Percentiles rank a stretch among this genome's conserved stretches.
These are phyloP conservation scores for Phytophthora sansomeana DNA, from an alignment of 352 stramenopile genomes.

Conservation along the genomic window DNA sequence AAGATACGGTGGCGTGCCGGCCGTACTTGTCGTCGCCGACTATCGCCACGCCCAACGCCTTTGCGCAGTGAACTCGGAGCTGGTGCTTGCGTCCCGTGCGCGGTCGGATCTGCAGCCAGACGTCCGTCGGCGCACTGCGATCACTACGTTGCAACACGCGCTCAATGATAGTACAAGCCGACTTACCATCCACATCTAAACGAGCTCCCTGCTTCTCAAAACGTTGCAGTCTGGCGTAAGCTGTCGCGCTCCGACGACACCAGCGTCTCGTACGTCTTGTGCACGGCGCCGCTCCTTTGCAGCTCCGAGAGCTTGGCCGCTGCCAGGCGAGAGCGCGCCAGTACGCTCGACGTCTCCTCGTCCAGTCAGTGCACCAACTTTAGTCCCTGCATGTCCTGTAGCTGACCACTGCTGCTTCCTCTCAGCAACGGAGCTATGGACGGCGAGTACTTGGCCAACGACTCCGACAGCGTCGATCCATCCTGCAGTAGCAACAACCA, in stretches of 20 bases:
- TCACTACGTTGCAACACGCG: slow-evolving; percentile 15
- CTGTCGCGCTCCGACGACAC: slow-evolving; percentile 26
- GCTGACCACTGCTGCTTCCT: neutral
- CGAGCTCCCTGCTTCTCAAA: slow-evolving; percentile 41
- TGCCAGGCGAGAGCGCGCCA: slow-evolving; percentile 70
- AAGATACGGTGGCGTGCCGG: slow-evolving; percentile 39
- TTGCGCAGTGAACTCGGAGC: slow-evolving; percentile 65
- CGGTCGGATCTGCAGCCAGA: slow-evolving; percentile 64
- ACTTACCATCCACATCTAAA: slow-evolving; percentile 53
- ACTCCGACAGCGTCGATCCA: slow-evolving; percentile 50
- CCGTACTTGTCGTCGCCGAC: slow-evolving; percentile 62
- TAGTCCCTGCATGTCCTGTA: slow-evolving; percentile 25
- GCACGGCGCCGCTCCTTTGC: slow-evolving; percentile 42
- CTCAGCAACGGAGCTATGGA: slow-evolving; percentile 40
- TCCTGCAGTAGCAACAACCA: slow-evolving; percentile 30
- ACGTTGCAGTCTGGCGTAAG: slow-evolving; percentile 14
- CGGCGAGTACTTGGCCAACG: slow-evolving; percentile 55
- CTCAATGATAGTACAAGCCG: slow-evolving; percentile 50
- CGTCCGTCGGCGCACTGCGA: slow-evolving; percentile 9
- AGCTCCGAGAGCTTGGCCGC: slow-evolving; percentile 66
- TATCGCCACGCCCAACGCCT: slow-evolving; percentile 52
- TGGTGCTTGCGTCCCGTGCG: slow-evolving; percentile 76
- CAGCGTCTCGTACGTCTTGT: slow-evolving; percentile 73
- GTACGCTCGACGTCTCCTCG: slow-evolving; percentile 72
- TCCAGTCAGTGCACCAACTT: slow-evolving; percentile 76